Base-by-base conservation (phyloP, 345 rosid species). In the Pelargonium nanum region DNA sequence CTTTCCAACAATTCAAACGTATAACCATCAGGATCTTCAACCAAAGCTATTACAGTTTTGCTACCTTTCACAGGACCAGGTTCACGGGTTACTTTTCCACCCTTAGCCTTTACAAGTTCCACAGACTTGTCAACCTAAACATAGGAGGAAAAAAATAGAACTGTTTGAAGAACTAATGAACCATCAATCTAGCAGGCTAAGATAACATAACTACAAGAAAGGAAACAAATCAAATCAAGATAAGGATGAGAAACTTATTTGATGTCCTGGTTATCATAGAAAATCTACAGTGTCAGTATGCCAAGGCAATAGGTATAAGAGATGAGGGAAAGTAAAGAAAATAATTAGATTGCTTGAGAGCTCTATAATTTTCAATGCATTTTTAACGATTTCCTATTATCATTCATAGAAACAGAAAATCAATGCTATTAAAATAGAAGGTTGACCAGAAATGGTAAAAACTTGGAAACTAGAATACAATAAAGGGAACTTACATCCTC, bases 1-100 rank as follows among this genome's bases (percentile, higher is more conserved):
- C 99, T 93, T 76, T 93, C 97, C 76, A 93, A 72, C 53, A 93
- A 86, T 71, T 93, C 99, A 79, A 93, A 93, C 74, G 85, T 89
- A 73, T 89, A 93, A 73, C 97, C 99, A 76, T 89, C 97, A 58
- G 96, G 97, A 78, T 92, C 97, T 79, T 89, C 96, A 59, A 89
- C 71, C 75, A 90, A 93, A 26, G 99, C 99, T 56, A 90, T 89
- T 5, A 89, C 82, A 26, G 94, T 84, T n/a, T 55, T 85, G 34
- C 98, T 96, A 66, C 95, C 97, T 78, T 92, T 85, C 56, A 92
- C 96, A 62, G 96, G 88, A 69, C 91, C 96, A 68, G 96, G 94
- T 74, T 89, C 97, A 68, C 97, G 79, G 19, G 85, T 84, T 34
- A 92, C 91, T 74, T 81, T 89, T 7, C 97, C 99, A 16, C 99